These are phyloP conservation scores for Paraphysoderma sedebokerense DNA, from an alignment of 371 early-diverging fungal species.

Conservation along the genomic window DNA sequence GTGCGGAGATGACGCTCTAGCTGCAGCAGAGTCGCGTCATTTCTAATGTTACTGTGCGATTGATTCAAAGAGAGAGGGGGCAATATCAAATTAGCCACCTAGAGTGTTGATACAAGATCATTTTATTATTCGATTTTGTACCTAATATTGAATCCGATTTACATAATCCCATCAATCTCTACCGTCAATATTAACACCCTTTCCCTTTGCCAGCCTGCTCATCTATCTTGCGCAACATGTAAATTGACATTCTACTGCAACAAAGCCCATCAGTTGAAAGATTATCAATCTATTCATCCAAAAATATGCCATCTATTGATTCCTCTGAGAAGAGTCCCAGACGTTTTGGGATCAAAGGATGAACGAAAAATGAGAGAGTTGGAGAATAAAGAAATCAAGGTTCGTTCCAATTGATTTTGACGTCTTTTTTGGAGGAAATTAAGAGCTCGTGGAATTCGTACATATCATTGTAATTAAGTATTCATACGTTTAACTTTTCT, in stretches of 20 bases:
- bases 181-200: too few relatives aligned
- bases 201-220: neutral
- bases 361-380: neutral
- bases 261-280: slow-evolving; percentile 4
- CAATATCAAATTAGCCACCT: too few relatives aligned
- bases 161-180: too few relatives aligned
- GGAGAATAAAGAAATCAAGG: neutral
- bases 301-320: slow-evolving; percentile 3
- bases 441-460: neutral
- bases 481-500: neutral
- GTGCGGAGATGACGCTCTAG: too few relatives aligned
- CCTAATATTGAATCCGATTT: too few relatives aligned
- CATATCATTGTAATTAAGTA: neutral
- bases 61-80: too few relatives aligned
- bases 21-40: too few relatives aligned
- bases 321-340: neutral
- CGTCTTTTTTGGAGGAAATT: neutral
- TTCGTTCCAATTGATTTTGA: neutral
- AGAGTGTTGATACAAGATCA: too few relatives aligned
- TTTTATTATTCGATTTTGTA: too few relatives aligned
- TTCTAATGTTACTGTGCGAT: too few relatives aligned
- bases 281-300: slow-evolving; percentile 1
- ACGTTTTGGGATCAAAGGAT: neutral
- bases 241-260: neutral
- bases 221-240: neutral